Evolutionary conservation across 352 stramenopile genomes (phyloP).

Genomic region (Phytophthora lateralis): DNA sequence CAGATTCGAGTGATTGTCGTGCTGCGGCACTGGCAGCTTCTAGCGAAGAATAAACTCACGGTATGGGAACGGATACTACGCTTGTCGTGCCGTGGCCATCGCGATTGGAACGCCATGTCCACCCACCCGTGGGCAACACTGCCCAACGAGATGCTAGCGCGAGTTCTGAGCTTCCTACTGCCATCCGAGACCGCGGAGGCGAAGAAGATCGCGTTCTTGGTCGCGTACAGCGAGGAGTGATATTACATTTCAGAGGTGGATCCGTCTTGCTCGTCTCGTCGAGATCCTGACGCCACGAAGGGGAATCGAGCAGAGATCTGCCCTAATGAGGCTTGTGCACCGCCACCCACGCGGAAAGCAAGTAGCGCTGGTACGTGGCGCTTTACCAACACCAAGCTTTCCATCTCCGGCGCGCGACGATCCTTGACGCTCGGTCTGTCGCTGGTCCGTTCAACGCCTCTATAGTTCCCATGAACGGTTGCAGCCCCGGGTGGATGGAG

Average conservation of each 20-base stretch:
- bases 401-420: no score
- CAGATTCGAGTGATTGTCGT: not conserved
- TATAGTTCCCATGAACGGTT: not conserved
- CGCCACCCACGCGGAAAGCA: slow-evolving; percentile 5
- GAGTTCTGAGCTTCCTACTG: slow-evolving; percentile 6
- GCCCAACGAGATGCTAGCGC: not conserved
- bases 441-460: slow-evolving; percentile 4
- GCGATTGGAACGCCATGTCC: not conserved
- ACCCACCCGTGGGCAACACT: slow-evolving; percentile 1
- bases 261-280: slow-evolving; percentile 9
- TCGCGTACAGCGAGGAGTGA: not conserved
- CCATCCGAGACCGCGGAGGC: slow-evolving; percentile 1
- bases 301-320: slow-evolving; percentile 18
- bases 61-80: not conserved
- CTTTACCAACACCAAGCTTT: no score
- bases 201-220: not conserved
- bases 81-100: not conserved
- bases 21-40: slow-evolving; percentile 1
- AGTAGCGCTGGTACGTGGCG: not conserved
- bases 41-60: not conserved
- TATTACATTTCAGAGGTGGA: no score
- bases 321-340: slow-evolving; percentile 5
- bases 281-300: slow-evolving; percentile 10
- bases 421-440: not conserved
- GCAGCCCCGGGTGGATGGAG: not conserved